These are phyloP conservation scores for Candida sonorensis DNA, from an alignment of 805 yeast genomes.

Conservation along the genomic window DNA sequence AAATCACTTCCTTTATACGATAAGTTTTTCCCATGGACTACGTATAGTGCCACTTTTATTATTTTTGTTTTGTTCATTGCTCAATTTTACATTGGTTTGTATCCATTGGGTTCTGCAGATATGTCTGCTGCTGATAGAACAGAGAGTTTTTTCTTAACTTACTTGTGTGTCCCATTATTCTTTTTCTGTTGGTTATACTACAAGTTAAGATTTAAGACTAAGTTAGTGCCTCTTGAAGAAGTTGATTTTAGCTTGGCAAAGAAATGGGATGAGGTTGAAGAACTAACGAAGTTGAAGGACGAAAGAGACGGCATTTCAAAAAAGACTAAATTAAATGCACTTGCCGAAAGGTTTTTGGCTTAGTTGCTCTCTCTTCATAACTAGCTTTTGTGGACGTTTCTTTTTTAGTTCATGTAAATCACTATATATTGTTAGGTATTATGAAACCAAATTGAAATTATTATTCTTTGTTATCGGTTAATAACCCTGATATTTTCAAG, in stretches of 20 bases:
- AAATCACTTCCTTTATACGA: constrained; percentile 36
- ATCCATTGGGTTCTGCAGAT: constrained; percentile 41
- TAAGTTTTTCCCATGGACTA: constrained; percentile 50
- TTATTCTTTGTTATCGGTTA: too few relatives aligned
- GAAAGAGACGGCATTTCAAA: constrained; percentile 6
- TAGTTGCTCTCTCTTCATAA: too few relatives aligned
- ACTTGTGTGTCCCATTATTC: constrained; percentile 54
- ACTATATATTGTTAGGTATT: too few relatives aligned
- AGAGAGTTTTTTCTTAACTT: constrained; percentile 48
- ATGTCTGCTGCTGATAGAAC: constrained; percentile 34
- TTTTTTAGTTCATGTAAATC: too few relatives aligned
- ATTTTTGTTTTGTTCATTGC: constrained; percentile 47
- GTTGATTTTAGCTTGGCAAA: constrained; percentile 31
- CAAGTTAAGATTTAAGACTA: constrained; percentile 41
- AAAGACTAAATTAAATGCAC: constrained; percentile 6
- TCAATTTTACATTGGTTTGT: constrained; percentile 62
- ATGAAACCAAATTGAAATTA: too few relatives aligned
- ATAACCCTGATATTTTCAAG: too few relatives aligned
- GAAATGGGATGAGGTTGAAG: constrained; percentile 19
- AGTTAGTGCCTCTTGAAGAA: constrained; percentile 24
- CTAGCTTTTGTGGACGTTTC: too few relatives aligned
- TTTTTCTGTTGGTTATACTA: constrained; percentile 47
- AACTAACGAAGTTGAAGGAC: constrained; percentile 7
- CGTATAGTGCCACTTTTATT: constrained; percentile 27
- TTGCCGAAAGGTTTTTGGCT: constrained; percentile 15